Evolutionary conservation across 2,329 filamentous ascomycete genomes (phyloP), one percentile per base, ranked within the genome.

Genomic region (Colletotrichum sp.): DNA sequence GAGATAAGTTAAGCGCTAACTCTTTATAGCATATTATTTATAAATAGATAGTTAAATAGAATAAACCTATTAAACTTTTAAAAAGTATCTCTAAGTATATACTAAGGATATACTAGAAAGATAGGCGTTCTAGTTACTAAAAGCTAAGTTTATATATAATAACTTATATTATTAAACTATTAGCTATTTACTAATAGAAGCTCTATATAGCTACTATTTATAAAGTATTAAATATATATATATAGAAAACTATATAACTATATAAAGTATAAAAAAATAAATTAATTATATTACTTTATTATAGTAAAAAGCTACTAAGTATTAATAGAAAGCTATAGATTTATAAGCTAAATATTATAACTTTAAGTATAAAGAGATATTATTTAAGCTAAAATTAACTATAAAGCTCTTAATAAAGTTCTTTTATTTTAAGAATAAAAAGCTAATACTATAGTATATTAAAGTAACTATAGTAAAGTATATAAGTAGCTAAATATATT

Each of bases 121-220:
- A 38, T 66, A 66, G 3, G 62, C 13, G 8, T 1, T 8, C 12
- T 48, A 66, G 7, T 6, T 66, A 8, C 4, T 48, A 18, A 5
- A 43, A 6, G 10, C 21, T 66, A 70, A 78, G 34, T 60, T 78
- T 16, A 26, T 79, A 30, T 66, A 38, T 38, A 38, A 16, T 38
- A 38, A 16, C 7, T 38, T 16, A 16, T 8, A 0, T 1, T 38
- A 38, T 38, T 16, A 3, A 16, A 38, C 2, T 16, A 38, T 38
- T 38, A 38, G 7, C 7, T 38, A 38, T 16, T 38, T 28, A 18
- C 7, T 58, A 28, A 58, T 16, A 24, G 8, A 58, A 5, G 24
- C 12, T 26, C 2, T 28, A 28, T 58, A 58, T 58, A 58, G 4
- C 3, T 58, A 58, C 3, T 13, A 58, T 6, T 10, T 58, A 18